Conservation (phyloP, 1,284 basidiomycete genomes). For the Cutaneotrichosporon sp. region DNA sequence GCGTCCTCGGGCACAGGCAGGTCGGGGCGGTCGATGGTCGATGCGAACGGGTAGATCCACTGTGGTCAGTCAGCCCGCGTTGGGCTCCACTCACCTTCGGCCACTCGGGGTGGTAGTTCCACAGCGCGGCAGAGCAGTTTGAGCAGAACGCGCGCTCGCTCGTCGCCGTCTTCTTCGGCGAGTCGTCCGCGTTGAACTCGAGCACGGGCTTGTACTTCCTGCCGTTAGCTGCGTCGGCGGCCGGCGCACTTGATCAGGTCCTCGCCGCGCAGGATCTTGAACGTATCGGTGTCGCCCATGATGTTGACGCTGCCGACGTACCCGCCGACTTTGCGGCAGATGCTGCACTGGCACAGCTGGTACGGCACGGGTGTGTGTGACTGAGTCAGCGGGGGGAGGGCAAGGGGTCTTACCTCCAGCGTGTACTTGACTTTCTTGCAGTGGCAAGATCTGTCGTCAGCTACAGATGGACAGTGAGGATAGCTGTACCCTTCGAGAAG, state of each 20-base stretch:
- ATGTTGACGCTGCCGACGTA: conserved; percentile 48
- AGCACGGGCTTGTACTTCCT: conserved; percentile 40
- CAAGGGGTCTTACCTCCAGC: conserved; percentile 27
- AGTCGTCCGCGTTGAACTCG: conserved; percentile 39
- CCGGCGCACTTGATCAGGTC: conserved; percentile 48
- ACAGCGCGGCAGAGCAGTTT: conserved; percentile 45
- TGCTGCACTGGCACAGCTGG: conserved; percentile 45
- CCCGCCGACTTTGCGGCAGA: conserved; percentile 47
- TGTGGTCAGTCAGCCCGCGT: conserved; percentile 16
- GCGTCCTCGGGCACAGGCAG: conserved; percentile 37
- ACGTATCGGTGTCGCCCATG: conserved; percentile 45
- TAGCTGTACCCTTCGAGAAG: conserved; percentile 34
- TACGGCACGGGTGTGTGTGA: conserved; percentile 48
- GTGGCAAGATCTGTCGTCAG: conserved; percentile 41
- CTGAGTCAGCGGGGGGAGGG: conserved; percentile 14
- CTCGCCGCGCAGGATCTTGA: conserved; percentile 42
- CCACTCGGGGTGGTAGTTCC: conserved; percentile 46
- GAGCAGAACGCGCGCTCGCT: conserved; percentile 43
- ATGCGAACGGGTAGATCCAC: conserved; percentile 50
- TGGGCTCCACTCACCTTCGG: conserved; percentile 29
- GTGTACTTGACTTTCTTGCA: conserved; percentile 45
- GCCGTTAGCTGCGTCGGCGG: neutral
- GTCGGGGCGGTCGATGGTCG: conserved; percentile 39
- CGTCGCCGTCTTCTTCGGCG: conserved; percentile 25
- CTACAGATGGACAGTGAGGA: neutral